phyloP scores from a whole-genome alignment of 148 eudicot genomes.

The Bassia scoparia region DNA sequence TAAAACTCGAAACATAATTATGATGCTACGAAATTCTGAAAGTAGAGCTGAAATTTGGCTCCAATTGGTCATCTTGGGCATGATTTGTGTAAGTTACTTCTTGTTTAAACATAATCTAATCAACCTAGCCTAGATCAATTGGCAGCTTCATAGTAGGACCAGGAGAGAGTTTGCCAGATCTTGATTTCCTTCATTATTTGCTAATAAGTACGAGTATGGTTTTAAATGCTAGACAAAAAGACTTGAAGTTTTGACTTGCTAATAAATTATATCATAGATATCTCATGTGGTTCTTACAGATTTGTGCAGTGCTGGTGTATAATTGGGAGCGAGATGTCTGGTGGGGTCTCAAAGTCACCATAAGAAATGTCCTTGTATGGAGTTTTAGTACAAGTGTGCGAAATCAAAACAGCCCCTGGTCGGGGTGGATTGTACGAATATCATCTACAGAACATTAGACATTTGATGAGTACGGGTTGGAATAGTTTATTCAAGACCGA shows the following conservation, averaged over 20 bases:
- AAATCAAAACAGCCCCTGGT: slow-evolving; percentile 89
- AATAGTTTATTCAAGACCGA: slow-evolving; percentile 89
- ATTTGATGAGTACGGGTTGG: slow-evolving; percentile 75
- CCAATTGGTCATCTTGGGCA: too few species aligned
- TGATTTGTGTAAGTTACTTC: too few species aligned
- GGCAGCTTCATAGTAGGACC: neutral
- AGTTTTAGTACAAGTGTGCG: slow-evolving; percentile 76
- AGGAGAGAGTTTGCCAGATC: too few species aligned
- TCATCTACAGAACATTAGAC: slow-evolving; percentile 69
- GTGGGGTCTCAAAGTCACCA: slow-evolving; percentile 83
- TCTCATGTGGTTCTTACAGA: slow-evolving; percentile 12
- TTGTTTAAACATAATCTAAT: too few species aligned
- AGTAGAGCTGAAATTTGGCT: too few species aligned
- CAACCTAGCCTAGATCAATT: slow-evolving; percentile 1
- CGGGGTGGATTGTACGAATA: slow-evolving; percentile 77
- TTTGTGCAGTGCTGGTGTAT: slow-evolving; percentile 78
- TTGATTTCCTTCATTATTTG: too few species aligned
- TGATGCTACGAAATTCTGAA: too few species aligned
- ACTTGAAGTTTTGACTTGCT: too few species aligned
- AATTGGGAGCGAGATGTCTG: slow-evolving; percentile 98
- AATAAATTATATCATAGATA: neutral
- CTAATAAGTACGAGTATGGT: too few species aligned
- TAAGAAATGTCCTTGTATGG: slow-evolving; percentile 71
- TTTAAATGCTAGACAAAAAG: too few species aligned
- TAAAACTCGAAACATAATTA: too few species aligned